phyloP scores from a whole-genome alignment of 2,329 filamentous ascomycete species.

The Botryosphaeria agaves region DNA sequence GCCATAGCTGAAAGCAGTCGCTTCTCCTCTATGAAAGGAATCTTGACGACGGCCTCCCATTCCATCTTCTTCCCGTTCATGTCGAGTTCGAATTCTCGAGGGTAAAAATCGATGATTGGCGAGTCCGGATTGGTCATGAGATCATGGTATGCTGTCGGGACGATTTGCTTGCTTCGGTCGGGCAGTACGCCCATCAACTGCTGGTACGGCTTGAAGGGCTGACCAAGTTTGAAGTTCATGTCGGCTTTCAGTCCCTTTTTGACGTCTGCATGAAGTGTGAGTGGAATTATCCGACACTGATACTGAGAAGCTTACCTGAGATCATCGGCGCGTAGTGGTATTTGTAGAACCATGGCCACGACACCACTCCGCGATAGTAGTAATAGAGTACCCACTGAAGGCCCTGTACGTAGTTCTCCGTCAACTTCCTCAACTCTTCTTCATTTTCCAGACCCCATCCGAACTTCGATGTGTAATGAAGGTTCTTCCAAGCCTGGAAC shows the following conservation, averaged over 20 bases:
- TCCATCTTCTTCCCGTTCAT: conserved; percentile 99
- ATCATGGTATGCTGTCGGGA: conserved; percentile 70
- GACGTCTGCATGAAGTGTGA: conserved; percentile 42
- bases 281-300: too few species aligned
- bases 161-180: conserved; percentile 93
- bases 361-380: conserved; percentile 93
- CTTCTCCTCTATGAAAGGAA: conserved; percentile 92
- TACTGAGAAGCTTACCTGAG: conserved; percentile 42
- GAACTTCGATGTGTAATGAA: conserved; percentile 84
- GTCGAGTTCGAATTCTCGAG: conserved; percentile 87
- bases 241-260: conserved; percentile 73
- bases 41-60: conserved; percentile 98
- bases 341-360: conserved; percentile 95
- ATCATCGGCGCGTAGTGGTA: conserved; percentile 98
- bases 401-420: conserved; percentile 94
- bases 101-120: conserved; percentile 96
- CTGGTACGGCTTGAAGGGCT: conserved; percentile 88
- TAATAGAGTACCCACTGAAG: conserved; percentile 97
- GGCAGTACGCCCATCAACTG: conserved; percentile 97
- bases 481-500: conserved; percentile 84
- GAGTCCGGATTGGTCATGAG: conserved; percentile 85
- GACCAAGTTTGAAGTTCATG: conserved; percentile 82
- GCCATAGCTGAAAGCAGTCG: conserved; percentile 73
- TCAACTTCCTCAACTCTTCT: conserved; percentile 61
- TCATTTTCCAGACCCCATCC: conserved; percentile 72